These are phyloP conservation scores for Posidonia australis DNA, from an alignment of 106 monocot genomes.

Conservation along the genomic window DNA sequence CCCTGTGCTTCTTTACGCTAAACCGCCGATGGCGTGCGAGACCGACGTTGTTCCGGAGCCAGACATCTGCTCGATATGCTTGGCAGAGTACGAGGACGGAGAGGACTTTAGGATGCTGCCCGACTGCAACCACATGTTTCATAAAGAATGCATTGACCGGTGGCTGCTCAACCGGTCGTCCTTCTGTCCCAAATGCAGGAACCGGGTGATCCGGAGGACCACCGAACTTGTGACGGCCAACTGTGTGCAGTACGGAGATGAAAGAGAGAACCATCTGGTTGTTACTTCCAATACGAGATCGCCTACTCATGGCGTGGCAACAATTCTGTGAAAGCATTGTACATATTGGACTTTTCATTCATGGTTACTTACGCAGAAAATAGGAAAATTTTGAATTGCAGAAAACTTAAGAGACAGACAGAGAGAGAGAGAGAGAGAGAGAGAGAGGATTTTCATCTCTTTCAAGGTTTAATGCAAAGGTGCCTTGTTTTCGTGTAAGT, in stretches of 20 bases:
- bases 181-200: slow-evolving; percentile 7
- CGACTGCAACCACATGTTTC: slow-evolving; percentile 3
- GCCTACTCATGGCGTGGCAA: not conserved
- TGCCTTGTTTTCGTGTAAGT: no score
- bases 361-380: no score
- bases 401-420: no score
- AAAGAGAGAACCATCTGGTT: no score
- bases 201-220: not conserved
- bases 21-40: not conserved
- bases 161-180: not conserved
- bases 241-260: not conserved
- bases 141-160: slow-evolving; percentile 11
- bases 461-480: no score
- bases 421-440: no score
- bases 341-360: no score
- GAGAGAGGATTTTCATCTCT: no score
- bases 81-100: slow-evolving; percentile 3
- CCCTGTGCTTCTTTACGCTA: not conserved
- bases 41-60: not conserved
- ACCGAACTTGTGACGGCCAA: not conserved
- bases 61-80: slow-evolving; percentile 2
- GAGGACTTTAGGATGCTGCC: slow-evolving; percentile 7
- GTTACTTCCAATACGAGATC: no score
- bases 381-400: no score
- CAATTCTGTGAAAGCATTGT: not conserved